A percentile compares a stretch with the other conserved stretches of the same genome.
Evolutionary conservation across 768 basidiomycete species (phyloP).

Genomic region (Suillus lakei): DNA sequence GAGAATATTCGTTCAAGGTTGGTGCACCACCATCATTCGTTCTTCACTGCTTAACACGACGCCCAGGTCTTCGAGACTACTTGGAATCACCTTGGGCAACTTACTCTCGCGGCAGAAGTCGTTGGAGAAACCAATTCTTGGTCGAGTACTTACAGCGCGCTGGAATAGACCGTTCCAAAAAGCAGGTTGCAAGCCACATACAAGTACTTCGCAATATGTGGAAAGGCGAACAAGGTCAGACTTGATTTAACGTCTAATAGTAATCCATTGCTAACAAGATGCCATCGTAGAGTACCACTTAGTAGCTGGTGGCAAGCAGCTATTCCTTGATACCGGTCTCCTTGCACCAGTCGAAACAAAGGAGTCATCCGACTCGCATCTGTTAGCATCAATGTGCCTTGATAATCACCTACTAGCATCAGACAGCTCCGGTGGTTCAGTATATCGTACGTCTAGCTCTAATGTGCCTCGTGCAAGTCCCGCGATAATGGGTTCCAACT

Average conservation of each 20-base stretch:
- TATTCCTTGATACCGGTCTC: conserved; percentile 54
- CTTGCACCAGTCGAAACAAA: conserved; percentile 61
- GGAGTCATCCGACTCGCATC: conserved; percentile 48
- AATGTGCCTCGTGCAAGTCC: conserved; percentile 29
- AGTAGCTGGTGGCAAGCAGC: conserved; percentile 81
- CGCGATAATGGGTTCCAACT: conserved; percentile 19
- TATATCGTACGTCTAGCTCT: conserved; percentile 29
- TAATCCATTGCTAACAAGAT: conserved; percentile 9
- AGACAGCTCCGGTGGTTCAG: conserved; percentile 36
- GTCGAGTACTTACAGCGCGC: conserved; percentile 77
- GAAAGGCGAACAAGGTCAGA: conserved; percentile 77
- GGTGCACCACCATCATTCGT: conserved; percentile 11
- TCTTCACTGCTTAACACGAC: not conserved
- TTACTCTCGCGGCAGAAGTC: conserved; percentile 76
- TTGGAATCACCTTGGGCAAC: conserved; percentile 84
- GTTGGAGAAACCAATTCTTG: conserved; percentile 86
- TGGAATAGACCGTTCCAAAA: conserved; percentile 77
- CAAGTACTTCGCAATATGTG: conserved; percentile 88
- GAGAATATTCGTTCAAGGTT: conserved; percentile 77
- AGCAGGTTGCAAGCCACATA: conserved; percentile 89
- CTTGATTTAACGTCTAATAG: conserved; percentile 8
- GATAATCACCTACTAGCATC: conserved; percentile 39
- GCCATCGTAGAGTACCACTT: conserved; percentile 65
- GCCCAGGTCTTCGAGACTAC: conserved; percentile 71
- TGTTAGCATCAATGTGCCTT: conserved; percentile 44